Evolutionary conservation across 306 rosid species (phyloP).

Genomic region (Casuarina equisetifolia): DNA sequence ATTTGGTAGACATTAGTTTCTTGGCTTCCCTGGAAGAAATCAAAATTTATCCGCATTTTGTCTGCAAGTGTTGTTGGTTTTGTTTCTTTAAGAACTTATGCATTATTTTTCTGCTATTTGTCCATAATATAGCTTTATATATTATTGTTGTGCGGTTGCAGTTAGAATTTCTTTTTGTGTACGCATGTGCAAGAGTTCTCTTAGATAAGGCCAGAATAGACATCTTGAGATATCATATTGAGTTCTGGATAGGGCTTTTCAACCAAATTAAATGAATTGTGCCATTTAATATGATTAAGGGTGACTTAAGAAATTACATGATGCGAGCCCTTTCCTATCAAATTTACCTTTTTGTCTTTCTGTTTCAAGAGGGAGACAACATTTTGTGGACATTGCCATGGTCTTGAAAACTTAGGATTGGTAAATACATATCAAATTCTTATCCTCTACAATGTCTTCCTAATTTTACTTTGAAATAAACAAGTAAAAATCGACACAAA

Average conservation of each 20-base stretch:
- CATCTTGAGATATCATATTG: background rate
- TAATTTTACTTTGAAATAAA: background rate
- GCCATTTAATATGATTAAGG: background rate
- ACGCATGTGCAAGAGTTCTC: background rate
- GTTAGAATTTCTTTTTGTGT: background rate
- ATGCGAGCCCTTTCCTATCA: background rate
- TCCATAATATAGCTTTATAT: background rate
- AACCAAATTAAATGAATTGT: background rate
- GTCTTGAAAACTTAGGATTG: constrained; percentile 8
- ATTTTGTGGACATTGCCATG: background rate
- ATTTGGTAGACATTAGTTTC: background rate
- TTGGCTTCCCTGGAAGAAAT: background rate
- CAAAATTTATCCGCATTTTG: background rate
- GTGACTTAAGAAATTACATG: background rate
- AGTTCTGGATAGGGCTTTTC: background rate
- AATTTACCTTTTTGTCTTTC: background rate
- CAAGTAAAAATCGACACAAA: background rate
- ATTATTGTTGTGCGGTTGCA: background rate
- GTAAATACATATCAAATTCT: background rate
- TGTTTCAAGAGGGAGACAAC: background rate
- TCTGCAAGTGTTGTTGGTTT: background rate
- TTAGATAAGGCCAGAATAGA: background rate
- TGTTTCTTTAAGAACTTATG: background rate
- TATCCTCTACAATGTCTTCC: background rate
- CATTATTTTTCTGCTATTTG: background rate